Percentiles rank a stretch among this genome's conserved stretches.
Conservation (phyloP, 768 basidiomycete genomes). For the Lentinula lateritia region DNA sequence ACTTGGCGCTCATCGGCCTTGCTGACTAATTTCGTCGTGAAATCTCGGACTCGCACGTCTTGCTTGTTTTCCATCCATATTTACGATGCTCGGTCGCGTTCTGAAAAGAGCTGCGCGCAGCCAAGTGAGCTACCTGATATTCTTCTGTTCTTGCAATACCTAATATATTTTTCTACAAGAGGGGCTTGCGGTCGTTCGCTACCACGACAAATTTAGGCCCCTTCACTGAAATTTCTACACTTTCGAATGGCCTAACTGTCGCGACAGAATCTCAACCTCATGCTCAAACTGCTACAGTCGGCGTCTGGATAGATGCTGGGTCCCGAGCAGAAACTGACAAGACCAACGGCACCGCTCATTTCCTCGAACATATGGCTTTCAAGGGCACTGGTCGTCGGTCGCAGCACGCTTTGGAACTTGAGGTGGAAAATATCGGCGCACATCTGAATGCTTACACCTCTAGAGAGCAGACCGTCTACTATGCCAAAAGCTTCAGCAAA, state of each 20-base stretch:
- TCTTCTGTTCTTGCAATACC: slow-evolving; percentile 6
- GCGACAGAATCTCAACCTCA: slow-evolving; percentile 88
- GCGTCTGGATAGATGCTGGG: slow-evolving; percentile 98
- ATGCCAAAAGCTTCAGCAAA: slow-evolving; percentile 96
- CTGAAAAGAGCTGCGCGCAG: slow-evolving; percentile 34
- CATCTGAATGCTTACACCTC: slow-evolving; percentile 98
- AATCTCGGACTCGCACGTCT: slow-evolving; percentile 12
- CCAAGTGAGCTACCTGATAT: slow-evolving; percentile 23
- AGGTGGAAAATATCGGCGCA: slow-evolving; percentile 96
- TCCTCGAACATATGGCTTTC: slow-evolving; percentile 98
- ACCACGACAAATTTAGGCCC: slow-evolving; percentile 69
- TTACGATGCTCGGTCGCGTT: slow-evolving; percentile 35
- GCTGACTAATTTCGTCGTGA: not conserved
- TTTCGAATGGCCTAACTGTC: slow-evolving; percentile 92
- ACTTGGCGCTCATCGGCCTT: not conserved
- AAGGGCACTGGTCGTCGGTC: slow-evolving; percentile 88
- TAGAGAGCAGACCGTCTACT: slow-evolving; percentile 98
- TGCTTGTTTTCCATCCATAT: slow-evolving; percentile 1
- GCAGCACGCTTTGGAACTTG: slow-evolving; percentile 89
- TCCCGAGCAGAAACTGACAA: slow-evolving; percentile 93
- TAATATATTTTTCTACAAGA: slow-evolving; percentile 23
- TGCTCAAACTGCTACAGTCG: slow-evolving; percentile 96
- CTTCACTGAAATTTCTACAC: slow-evolving; percentile 85
- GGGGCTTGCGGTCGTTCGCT: slow-evolving; percentile 65
- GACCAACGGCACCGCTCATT: slow-evolving; percentile 96